These are phyloP conservation scores for Cladophialophora immunda DNA, from an alignment of 2,329 filamentous ascomycete species.

Conservation along the genomic window DNA sequence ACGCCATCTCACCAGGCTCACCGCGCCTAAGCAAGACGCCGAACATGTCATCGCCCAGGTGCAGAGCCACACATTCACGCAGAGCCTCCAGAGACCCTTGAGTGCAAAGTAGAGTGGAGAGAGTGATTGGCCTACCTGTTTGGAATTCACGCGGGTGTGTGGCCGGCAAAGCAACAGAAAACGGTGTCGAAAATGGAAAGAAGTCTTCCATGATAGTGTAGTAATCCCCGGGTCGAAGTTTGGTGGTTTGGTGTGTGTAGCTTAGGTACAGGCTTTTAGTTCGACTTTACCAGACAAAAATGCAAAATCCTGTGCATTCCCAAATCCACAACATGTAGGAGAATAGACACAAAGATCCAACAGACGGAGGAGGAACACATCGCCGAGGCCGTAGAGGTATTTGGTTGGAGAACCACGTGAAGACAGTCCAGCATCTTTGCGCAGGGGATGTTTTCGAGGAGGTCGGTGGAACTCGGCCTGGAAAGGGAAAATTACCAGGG, in stretches of 20 bases:
- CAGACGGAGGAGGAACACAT: background rate
- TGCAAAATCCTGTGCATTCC: background rate
- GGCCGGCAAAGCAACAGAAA: background rate
- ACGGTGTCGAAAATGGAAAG: background rate
- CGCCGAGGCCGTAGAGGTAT: background rate
- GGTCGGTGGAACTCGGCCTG: background rate
- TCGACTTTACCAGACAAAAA: background rate
- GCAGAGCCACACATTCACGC: conserved; percentile 9
- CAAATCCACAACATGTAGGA: background rate
- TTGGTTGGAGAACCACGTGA: background rate
- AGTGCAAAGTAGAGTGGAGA: background rate
- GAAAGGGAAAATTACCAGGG: background rate
- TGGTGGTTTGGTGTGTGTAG: background rate
- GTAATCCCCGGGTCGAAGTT: background rate
- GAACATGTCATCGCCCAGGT: conserved; percentile 20
- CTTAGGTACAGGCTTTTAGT: background rate
- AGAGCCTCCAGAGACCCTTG: background rate
- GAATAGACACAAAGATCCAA: background rate
- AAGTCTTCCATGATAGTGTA: background rate
- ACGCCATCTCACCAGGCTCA: conserved; percentile 26
- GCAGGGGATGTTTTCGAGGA: too few species aligned
- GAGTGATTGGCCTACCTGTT: background rate
- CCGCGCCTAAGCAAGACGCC: conserved; percentile 2
- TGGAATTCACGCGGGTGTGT: background rate
- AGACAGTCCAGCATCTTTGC: background rate